These are phyloP conservation scores for Salix udensis DNA, from an alignment of 345 rosid genomes.

Conservation along the genomic window DNA sequence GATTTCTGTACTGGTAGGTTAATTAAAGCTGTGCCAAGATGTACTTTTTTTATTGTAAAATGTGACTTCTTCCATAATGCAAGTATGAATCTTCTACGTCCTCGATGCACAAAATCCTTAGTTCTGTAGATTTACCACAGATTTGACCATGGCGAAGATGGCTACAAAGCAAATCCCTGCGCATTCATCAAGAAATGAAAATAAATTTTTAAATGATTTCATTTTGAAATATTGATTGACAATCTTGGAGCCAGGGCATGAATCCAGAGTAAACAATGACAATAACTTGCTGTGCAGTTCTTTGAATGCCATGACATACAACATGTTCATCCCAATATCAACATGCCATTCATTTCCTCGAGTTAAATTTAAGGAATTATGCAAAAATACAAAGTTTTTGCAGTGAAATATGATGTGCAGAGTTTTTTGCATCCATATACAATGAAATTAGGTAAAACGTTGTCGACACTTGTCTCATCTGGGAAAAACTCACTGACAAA, in stretches of 20 bases:
- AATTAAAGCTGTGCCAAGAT: not conserved
- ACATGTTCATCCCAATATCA: not conserved
- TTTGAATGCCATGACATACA: not conserved
- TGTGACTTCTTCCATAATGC: not conserved
- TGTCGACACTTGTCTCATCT: constrained; percentile 22
- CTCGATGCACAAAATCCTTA: not conserved
- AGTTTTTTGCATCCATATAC: constrained; percentile 6
- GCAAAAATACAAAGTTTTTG: not conserved
- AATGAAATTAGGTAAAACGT: not conserved
- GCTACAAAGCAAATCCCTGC: not conserved
- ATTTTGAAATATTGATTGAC: not conserved
- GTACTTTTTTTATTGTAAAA: not conserved
- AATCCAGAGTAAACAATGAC: not conserved
- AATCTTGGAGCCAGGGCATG: not conserved
- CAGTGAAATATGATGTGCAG: not conserved
- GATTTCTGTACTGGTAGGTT: not conserved
- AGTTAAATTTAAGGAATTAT: not conserved
- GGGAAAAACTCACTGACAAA: constrained; percentile 28
- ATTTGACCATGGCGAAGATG: not conserved
- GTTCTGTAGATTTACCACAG: not conserved
- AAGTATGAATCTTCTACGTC: not conserved
- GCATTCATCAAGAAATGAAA: not conserved
- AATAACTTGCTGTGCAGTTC: not conserved
- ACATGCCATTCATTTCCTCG: not conserved
- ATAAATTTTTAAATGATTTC: no score